Percentiles rank a stretch among this genome's conserved stretches.
phyloP scores from a whole-genome alignment of 2,329 filamentous ascomycete species.

The Aureobasidium namibiae region DNA sequence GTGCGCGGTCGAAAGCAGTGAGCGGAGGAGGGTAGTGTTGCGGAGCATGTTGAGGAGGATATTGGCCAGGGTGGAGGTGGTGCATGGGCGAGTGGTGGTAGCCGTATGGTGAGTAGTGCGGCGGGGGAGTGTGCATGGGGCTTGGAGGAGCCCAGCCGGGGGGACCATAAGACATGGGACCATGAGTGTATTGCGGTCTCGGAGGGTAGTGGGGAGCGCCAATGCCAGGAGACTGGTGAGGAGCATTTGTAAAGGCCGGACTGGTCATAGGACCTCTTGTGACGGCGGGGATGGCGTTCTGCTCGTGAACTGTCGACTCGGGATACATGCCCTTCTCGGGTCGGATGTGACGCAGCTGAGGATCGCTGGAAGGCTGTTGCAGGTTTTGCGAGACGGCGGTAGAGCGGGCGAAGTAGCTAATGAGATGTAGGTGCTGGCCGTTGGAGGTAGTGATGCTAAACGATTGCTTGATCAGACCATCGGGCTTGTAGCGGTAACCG shows the following conservation, averaged over 20 bases:
- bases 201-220: constrained; percentile 29
- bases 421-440: constrained; percentile 88
- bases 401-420: constrained; percentile 89
- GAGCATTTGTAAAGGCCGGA: constrained; percentile 47
- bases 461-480: constrained; percentile 98
- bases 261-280: constrained; percentile 63
- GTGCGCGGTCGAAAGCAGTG: constrained; percentile 32
- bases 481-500: constrained; percentile 88
- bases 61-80: constrained; percentile 21
- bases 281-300: constrained; percentile 69
- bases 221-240: constrained; percentile 48
- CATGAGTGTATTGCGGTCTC: constrained; percentile 33
- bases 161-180: constrained; percentile 29
- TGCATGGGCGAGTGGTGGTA: constrained; percentile 23
- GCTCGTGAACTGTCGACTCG: constrained; percentile 85
- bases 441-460: constrained; percentile 95
- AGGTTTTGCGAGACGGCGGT: constrained; percentile 65
- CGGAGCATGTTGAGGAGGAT: constrained; percentile 26
- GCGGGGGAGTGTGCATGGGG: constrained; percentile 33
- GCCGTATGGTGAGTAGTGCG: constrained; percentile 26
- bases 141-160: constrained; percentile 35
- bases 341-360: constrained; percentile 68
- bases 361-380: constrained; percentile 73
- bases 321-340: constrained; percentile 95
- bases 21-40: constrained; percentile 23